Percentiles rank a stretch among this genome's conserved stretches.
Conservation (phyloP, 1,284 basidiomycete genomes). For the Bjerkandera adusta region DNA sequence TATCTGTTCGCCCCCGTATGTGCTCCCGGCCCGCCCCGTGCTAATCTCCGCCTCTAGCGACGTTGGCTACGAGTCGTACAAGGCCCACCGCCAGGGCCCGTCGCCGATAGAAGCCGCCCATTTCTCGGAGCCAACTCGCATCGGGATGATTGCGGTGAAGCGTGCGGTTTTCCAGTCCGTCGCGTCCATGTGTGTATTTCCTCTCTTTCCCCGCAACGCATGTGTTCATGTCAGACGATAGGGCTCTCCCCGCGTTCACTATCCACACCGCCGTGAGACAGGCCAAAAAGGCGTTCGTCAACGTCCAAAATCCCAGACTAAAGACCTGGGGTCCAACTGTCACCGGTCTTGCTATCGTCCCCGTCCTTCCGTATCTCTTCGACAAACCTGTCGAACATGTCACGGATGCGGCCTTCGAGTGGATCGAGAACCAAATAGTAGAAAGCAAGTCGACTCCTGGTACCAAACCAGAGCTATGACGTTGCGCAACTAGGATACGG, state of each 20-base stretch:
- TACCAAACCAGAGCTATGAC: slow-evolving; percentile 22
- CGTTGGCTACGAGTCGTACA: slow-evolving; percentile 91
- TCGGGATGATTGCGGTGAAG: slow-evolving; percentile 72
- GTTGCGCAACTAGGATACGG: too few species aligned
- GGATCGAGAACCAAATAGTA: slow-evolving; percentile 55
- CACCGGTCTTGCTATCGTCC: slow-evolving; percentile 78
- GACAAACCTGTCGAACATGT: slow-evolving; percentile 80
- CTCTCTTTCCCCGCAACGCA: slow-evolving; percentile 7
- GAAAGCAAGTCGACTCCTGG: slow-evolving; percentile 25
- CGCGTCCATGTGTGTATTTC: slow-evolving; percentile 72
- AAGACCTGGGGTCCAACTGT: slow-evolving; percentile 82
- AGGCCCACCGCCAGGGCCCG: slow-evolving; percentile 74
- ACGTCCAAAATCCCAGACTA: slow-evolving; percentile 59
- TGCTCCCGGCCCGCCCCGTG: background rate
- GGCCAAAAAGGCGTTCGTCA: slow-evolving; percentile 73
- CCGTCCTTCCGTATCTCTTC: slow-evolving; percentile 79
- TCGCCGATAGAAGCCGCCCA: slow-evolving; percentile 70
- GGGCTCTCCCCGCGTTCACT: slow-evolving; percentile 77
- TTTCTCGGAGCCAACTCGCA: slow-evolving; percentile 74
- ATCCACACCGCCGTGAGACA: slow-evolving; percentile 86
- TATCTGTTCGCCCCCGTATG: slow-evolving; percentile 16
- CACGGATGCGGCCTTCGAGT: slow-evolving; percentile 64
- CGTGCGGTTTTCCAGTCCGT: slow-evolving; percentile 86
- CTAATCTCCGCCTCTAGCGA: slow-evolving; percentile 59
- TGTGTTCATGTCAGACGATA: slow-evolving; percentile 25